These are phyloP conservation scores for Phylloporus arenicola DNA, from an alignment of 768 basidiomycete species.

Conservation along the genomic window DNA sequence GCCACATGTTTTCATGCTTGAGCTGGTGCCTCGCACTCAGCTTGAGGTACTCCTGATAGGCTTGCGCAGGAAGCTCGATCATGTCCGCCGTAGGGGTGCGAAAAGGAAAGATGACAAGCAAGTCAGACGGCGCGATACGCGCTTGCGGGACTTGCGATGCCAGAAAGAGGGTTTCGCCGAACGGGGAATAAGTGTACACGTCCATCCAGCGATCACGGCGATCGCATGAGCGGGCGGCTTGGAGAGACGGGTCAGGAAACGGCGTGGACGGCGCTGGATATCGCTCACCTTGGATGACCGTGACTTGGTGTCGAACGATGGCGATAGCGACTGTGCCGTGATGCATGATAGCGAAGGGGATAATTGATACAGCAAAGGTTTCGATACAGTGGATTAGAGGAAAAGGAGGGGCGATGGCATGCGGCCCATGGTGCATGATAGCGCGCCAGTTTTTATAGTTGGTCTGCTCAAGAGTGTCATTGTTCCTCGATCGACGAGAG, in stretches of 20 bases:
- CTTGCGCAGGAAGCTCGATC: slow-evolving; percentile 58
- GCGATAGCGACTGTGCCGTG: slow-evolving; percentile 64
- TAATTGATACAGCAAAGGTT: slow-evolving; percentile 12
- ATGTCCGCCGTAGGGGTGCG: slow-evolving; percentile 41
- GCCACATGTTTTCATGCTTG: slow-evolving; percentile 57
- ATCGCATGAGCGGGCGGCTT: slow-evolving; percentile 54
- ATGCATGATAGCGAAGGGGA: slow-evolving; percentile 34
- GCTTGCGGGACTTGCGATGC: slow-evolving; percentile 53
- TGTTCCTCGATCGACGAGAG: neutral
- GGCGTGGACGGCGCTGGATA: neutral
- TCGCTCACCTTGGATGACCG: slow-evolving; percentile 57
- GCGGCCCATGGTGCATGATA: neutral
- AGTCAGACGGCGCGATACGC: slow-evolving; percentile 54
- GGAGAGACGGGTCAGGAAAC: slow-evolving; percentile 2
- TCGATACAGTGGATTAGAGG: slow-evolving; percentile 17
- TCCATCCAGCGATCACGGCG: slow-evolving; percentile 56
- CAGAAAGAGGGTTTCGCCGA: slow-evolving; percentile 64
- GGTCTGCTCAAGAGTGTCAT: neutral
- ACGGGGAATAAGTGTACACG: slow-evolving; percentile 59
- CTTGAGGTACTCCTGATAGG: slow-evolving; percentile 54
- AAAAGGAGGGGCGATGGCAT: slow-evolving; percentile 5
- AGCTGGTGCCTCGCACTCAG: slow-evolving; percentile 48
- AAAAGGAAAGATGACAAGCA: slow-evolving; percentile 50
- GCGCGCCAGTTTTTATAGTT: neutral
- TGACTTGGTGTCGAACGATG: slow-evolving; percentile 61